Conservation (phyloP, 2,329 filamentous ascomycete genomes). For the Cladosporium oxysporum region DNA sequence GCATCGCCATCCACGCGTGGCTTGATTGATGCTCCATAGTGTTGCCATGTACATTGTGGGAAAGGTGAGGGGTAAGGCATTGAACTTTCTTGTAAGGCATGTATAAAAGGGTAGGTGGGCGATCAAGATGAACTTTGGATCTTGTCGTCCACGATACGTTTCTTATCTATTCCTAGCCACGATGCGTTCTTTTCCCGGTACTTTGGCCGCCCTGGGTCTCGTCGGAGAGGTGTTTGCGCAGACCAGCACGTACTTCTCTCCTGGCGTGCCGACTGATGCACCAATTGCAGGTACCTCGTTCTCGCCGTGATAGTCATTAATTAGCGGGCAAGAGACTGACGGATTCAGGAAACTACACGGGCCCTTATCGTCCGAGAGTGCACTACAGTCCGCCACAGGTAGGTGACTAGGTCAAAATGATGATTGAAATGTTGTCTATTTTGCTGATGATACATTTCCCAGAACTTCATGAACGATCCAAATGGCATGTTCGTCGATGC, state of each 20-base stretch:
- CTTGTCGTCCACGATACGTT: neutral
- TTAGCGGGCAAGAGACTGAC: neutral
- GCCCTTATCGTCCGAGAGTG: slow-evolving; percentile 51
- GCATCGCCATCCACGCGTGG: neutral
- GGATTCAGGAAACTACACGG: slow-evolving; percentile 42
- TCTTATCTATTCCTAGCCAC: neutral
- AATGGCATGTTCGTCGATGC: slow-evolving; percentile 64
- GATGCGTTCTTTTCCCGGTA: neutral
- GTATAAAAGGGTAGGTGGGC: neutral
- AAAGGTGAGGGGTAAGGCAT: slow-evolving; percentile 15
- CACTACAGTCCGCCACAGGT: slow-evolving; percentile 55
- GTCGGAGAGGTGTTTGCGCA: slow-evolving; percentile 10
- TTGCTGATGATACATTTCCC: neutral
- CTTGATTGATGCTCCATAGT: neutral
- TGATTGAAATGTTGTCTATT: neutral
- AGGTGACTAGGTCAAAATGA: neutral
- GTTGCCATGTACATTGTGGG: neutral
- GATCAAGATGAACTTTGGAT: neutral
- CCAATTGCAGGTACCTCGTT: slow-evolving; percentile 29
- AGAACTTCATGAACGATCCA: slow-evolving; percentile 55
- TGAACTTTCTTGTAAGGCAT: neutral
- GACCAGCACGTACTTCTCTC: slow-evolving; percentile 29
- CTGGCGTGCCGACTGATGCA: slow-evolving; percentile 36
- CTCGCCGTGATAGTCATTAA: neutral
- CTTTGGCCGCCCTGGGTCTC: neutral